Conservation (phyloP, 2,329 filamentous ascomycete species). For the Hymenoscyphus linearis region DNA sequence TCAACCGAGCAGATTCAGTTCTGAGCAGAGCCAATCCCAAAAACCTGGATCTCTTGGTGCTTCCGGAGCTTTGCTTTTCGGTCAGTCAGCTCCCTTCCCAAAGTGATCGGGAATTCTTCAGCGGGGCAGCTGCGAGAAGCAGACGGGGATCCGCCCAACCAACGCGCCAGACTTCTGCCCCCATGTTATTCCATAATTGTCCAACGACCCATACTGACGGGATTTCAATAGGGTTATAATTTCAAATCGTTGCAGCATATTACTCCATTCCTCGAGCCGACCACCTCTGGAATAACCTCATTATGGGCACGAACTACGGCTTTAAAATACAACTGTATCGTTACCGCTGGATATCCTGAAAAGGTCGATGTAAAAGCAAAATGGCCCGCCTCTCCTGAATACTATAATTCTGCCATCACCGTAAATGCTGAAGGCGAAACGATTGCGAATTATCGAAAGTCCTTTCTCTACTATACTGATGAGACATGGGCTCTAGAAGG, state of each 20-base stretch:
- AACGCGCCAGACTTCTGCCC: not conserved
- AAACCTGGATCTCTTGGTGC: constrained; percentile 63
- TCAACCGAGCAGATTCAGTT: constrained; percentile 61
- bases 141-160: not conserved
- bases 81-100: not conserved
- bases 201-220: not conserved
- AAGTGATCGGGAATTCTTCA: not conserved
- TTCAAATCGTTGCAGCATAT: constrained; percentile 67
- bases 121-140: not conserved
- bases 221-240: constrained; percentile 53
- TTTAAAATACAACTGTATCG: constrained; percentile 59
- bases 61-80: constrained; percentile 56
- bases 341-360: constrained; percentile 72
- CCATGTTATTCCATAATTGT: not conserved
- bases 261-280: constrained; percentile 61
- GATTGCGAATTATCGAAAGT: constrained; percentile 56
- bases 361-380: constrained; percentile 46
- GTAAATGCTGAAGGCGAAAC: constrained; percentile 55
- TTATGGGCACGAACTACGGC: constrained; percentile 67
- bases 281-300: constrained; percentile 59
- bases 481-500: constrained; percentile 58
- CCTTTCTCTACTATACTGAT: constrained; percentile 53
- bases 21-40: constrained; percentile 47
- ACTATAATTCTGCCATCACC: constrained; percentile 50
- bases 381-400: constrained; percentile 47